Percentiles rank a stretch among this genome's conserved stretches.
Conservation (phyloP, 2,329 filamentous ascomycete species). For the Talaromyces atroroseus region DNA sequence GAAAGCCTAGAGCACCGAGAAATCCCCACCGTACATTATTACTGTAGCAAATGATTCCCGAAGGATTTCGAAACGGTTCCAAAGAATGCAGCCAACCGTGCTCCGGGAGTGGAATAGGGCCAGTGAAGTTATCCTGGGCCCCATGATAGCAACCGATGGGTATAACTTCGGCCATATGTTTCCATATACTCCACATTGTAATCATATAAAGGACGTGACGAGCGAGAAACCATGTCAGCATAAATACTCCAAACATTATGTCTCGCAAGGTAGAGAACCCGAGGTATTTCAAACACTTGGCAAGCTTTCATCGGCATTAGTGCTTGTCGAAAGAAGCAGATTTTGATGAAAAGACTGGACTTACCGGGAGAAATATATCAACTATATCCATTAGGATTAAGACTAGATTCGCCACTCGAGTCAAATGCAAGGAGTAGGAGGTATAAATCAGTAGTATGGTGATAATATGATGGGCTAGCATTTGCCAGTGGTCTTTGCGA, state of each 20-base stretch:
- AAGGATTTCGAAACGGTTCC: slow-evolving; percentile 41
- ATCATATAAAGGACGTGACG: slow-evolving; percentile 54
- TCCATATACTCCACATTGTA: too few species aligned
- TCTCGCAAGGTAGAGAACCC: slow-evolving; percentile 68
- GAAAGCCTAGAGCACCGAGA: slow-evolving; percentile 62
- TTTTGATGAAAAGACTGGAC: too few species aligned
- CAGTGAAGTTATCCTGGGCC: too few species aligned
- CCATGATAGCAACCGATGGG: too few species aligned
- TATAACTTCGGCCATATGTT: too few species aligned
- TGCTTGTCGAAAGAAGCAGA: slow-evolving; percentile 32
- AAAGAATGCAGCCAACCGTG: neutral
- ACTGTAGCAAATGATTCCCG: slow-evolving; percentile 68
- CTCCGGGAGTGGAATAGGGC: too few species aligned
- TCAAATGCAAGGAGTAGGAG: slow-evolving; percentile 75
- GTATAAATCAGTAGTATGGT: slow-evolving; percentile 70
- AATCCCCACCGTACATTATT: slow-evolving; percentile 64
- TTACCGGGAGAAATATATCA: slow-evolving; percentile 48
- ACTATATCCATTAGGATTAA: slow-evolving; percentile 81
- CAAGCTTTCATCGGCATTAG: slow-evolving; percentile 58
- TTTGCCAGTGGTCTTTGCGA: slow-evolving; percentile 84
- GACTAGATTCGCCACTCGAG: slow-evolving; percentile 72
- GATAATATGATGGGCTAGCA: slow-evolving; percentile 83
- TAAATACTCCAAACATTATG: slow-evolving; percentile 70
- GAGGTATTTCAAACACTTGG: slow-evolving; percentile 82
- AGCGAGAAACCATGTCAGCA: slow-evolving; percentile 69